phyloP scores from a whole-genome alignment of 352 stramenopile genomes.

The Phytophthora sp. region DNA sequence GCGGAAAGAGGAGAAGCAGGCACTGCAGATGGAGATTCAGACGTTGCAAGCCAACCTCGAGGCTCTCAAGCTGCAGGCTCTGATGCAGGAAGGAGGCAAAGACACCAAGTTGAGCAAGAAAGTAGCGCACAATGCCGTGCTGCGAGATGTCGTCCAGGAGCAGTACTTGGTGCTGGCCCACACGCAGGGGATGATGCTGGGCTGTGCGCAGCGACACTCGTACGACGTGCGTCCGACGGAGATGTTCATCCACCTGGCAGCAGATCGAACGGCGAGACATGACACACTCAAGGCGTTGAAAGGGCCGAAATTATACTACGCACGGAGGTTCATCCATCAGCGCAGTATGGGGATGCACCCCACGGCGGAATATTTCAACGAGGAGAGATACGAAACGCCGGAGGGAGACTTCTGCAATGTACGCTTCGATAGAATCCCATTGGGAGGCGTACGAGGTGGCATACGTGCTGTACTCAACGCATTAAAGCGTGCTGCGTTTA shows the following conservation, averaged over 20 bases:
- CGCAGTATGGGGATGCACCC: constrained; percentile 37
- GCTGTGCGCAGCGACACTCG: constrained; percentile 23
- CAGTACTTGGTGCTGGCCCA: constrained; percentile 33
- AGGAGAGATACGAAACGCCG: constrained; percentile 45
- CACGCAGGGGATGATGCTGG: constrained; percentile 20
- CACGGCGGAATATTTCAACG: constrained; percentile 32
- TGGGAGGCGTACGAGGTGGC: constrained; percentile 30
- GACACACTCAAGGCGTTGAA: constrained; percentile 29
- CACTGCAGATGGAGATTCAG: constrained; percentile 18
- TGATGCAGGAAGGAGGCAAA: constrained; percentile 17
- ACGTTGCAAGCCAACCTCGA: constrained; percentile 26
- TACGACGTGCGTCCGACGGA: constrained; percentile 31
- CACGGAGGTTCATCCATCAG: constrained; percentile 33
- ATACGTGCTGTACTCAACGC: constrained; percentile 46
- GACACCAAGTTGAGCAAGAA: constrained; percentile 3
- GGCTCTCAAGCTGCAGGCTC: constrained; percentile 21
- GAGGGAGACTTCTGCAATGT: constrained; percentile 48
- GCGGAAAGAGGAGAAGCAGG: constrained; percentile 33
- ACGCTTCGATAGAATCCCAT: constrained; percentile 48
- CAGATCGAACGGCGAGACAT: constrained; percentile 33
- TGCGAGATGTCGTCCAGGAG: constrained; percentile 27
- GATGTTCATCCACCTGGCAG: constrained; percentile 30
- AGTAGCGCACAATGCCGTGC: constrained; percentile 10
- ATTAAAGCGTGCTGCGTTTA: constrained; percentile 44
- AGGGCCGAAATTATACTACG: constrained; percentile 34